phyloP scores from a whole-genome alignment of 148 eudicot genomes.

The Rhododendron ovatum region DNA sequence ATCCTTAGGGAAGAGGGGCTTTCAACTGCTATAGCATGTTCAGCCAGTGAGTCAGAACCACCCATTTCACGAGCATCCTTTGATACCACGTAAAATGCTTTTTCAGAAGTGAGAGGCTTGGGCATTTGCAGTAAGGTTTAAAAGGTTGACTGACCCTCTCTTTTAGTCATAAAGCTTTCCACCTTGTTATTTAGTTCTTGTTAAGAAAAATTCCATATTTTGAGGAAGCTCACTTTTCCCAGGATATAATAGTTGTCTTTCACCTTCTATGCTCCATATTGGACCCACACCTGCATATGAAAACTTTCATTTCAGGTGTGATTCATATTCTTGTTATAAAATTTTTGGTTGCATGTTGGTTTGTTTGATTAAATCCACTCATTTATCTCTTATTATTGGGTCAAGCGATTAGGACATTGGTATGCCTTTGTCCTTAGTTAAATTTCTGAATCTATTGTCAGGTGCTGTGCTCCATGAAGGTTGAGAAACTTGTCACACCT shows the following conservation, averaged over 20 bases:
- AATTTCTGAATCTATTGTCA: slow-evolving; percentile 16
- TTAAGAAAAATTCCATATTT: background rate
- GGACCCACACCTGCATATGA: background rate
- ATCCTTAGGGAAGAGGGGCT: too few relatives aligned
- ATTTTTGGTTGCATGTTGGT: background rate
- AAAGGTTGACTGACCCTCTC: background rate
- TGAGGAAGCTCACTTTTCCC: background rate
- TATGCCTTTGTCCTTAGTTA: background rate
- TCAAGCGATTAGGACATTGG: background rate
- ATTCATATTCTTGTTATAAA: background rate
- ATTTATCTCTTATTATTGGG: background rate
- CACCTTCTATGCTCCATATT: background rate
- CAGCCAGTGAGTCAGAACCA: too few relatives aligned
- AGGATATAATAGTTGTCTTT: background rate
- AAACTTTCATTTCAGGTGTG: background rate
- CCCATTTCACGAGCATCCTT: background rate
- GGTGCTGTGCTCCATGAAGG: slow-evolving; percentile 59
- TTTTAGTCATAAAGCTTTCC: background rate
- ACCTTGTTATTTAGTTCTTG: background rate
- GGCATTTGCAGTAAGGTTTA: background rate
- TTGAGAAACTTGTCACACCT: slow-evolving; percentile 78
- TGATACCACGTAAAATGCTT: background rate
- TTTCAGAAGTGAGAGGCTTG: background rate
- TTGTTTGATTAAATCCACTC: background rate
- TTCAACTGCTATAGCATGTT: too few relatives aligned